Conservation (phyloP, 2,329 filamentous ascomycete species). For the Coniochaeta sp. region DNA sequence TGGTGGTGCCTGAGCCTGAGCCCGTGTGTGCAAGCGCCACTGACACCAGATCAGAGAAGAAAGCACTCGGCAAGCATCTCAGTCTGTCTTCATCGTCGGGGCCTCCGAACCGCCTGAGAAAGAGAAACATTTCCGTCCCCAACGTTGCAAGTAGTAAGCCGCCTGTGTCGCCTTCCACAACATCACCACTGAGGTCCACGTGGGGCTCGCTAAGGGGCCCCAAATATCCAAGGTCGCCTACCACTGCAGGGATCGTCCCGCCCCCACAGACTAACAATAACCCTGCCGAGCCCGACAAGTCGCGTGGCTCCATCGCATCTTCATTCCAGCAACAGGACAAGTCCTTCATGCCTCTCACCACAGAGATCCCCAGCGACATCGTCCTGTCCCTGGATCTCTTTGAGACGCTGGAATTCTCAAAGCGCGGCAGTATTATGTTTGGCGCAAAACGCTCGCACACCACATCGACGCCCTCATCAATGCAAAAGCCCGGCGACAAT, state of each 20-base stretch:
- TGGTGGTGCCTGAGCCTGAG: not conserved
- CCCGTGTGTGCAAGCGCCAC: not conserved
- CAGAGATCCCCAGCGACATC: constrained; percentile 48
- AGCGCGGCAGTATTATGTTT: constrained; percentile 58
- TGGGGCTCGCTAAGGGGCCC: constrained; percentile 16
- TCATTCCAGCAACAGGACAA: constrained; percentile 20
- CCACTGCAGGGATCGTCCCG: constrained; percentile 6
- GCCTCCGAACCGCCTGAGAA: not conserved
- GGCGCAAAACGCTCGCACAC: constrained; percentile 32
- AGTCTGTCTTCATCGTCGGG: not conserved
- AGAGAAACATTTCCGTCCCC: not conserved
- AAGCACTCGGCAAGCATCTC: not conserved
- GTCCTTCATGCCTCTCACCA: constrained; percentile 45
- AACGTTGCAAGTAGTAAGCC: not conserved
- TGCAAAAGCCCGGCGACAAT: constrained; percentile 3
- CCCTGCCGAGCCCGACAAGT: constrained; percentile 1
- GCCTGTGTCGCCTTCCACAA: not conserved
- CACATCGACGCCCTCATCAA: constrained; percentile 8
- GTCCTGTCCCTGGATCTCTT: constrained; percentile 48
- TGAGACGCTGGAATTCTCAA: constrained; percentile 52
- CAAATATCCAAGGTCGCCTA: constrained; percentile 17
- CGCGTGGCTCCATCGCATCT: constrained; percentile 10
- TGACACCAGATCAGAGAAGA: not conserved
- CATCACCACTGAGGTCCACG: constrained; percentile 7
- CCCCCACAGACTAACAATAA: not conserved